Percentiles rank a stretch among this genome's conserved stretches.
Evolutionary conservation across 176 grass and related monocot genomes (phyloP).

Genomic region (Chloris gayana): DNA sequence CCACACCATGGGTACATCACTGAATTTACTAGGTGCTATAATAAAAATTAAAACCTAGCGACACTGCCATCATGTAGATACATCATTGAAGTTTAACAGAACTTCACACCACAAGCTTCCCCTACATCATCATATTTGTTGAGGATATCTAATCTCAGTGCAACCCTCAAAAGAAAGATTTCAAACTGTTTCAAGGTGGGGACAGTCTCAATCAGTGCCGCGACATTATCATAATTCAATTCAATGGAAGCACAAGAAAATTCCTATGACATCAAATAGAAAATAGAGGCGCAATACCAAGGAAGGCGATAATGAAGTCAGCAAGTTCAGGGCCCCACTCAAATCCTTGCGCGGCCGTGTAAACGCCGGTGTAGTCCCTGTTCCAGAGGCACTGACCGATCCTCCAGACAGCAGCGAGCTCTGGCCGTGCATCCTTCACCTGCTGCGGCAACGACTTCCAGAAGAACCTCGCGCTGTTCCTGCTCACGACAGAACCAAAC

Average conservation of each 20-base stretch:
- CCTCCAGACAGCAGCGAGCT: conserved; percentile 74
- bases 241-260: not conserved
- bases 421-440: conserved; percentile 74
- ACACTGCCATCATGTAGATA: not conserved
- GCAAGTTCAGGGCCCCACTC: conserved; percentile 68
- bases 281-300: conserved; percentile 44
- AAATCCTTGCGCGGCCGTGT: conserved; percentile 53
- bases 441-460: conserved; percentile 84
- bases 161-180: not conserved
- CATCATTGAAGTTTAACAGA: not conserved
- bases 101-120: not conserved
- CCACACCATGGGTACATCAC: not conserved
- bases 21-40: not conserved
- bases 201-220: not conserved
- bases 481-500: conserved; percentile 34
- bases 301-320: conserved; percentile 63
- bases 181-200: not conserved
- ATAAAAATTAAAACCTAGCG: not conserved
- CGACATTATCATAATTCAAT: conserved; percentile 3
- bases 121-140: conserved; percentile 11
- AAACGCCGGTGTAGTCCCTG: conserved; percentile 74
- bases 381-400: conserved; percentile 90
- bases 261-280: not conserved
- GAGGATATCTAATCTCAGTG: conserved; percentile 1
- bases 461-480: conserved; percentile 80